Evolutionary conservation across 2,329 filamentous ascomycete genomes (phyloP), one percentile per base, ranked within the genome.

Genomic region (Xylariaceae sp.): DNA sequence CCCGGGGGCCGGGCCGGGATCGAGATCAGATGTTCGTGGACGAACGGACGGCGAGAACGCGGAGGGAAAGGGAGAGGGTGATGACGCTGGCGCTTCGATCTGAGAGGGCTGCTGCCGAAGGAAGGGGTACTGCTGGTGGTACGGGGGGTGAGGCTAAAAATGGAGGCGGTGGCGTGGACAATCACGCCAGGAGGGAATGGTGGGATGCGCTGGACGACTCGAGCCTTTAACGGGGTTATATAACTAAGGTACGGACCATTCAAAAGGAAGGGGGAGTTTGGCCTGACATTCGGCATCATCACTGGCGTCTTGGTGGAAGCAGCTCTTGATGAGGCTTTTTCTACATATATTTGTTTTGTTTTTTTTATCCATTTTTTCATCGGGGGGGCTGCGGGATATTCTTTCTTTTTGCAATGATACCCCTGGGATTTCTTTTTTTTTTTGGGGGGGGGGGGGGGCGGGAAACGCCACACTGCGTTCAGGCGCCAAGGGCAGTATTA

Each of bases 81-180:
- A 83, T 54, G 75, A 76, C 2, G 68, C 72, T 54, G 68, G 73
- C 19, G 79, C 80, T 7, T 73, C 77, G 54, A 65, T 68, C 54
- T 2, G 50, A 45, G 41, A 53, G 26, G 41, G 32, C 12, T n/a
- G 42, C 42, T 29, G 40, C 27, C 3, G 56, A 37, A 3, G 42
- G 43, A 5, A 71, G 72, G 55, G 32, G 80, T 72, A 64, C 62
- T 67, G 12, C 58, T 67, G 60, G 55, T 56, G 7, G 19, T 59
- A 9, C 47, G 55, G 8, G 63, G 60, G 37, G 46, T 54, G 8
- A 43, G 57, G 31, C 56, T 59, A 19, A 55, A 52, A 9, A 46
- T 53, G 54, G 64, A 58, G 54, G 51, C 12, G 31, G 32, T 19
- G 11, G 31, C 19, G 19, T 19, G 6, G 43, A 52, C 47, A 55